A percentile compares a stretch with the other conserved stretches of the same genome.
Conservation (phyloP, 345 rosid genomes). For the Eucalyptus marginata region DNA sequence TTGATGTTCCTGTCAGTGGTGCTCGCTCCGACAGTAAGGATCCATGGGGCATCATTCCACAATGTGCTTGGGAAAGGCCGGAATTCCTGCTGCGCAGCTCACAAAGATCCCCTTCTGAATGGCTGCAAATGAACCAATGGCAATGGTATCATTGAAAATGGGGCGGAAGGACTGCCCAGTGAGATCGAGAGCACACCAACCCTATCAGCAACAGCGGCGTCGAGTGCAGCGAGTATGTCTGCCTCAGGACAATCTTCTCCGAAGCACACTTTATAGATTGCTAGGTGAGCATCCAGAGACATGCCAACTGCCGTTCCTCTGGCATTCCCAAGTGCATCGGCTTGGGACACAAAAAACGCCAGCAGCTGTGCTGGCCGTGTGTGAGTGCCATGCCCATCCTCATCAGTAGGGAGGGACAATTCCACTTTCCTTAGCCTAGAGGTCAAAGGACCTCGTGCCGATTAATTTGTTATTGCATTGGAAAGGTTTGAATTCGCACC, state of each 20-base stretch:
- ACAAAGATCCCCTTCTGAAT: conserved; percentile 48
- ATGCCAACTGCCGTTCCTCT: conserved; percentile 44
- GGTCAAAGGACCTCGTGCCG: conserved; percentile 34
- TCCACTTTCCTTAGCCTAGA: conserved; percentile 1
- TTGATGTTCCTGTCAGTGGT: conserved; percentile 35
- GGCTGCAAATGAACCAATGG: conserved; percentile 52
- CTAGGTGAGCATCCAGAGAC: conserved; percentile 48
- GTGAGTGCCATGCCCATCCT: conserved; percentile 54
- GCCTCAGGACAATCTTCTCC: conserved; percentile 28
- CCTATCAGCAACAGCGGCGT: conserved; percentile 41
- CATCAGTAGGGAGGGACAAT: conserved; percentile 27
- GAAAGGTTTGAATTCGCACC: conserved; percentile 21
- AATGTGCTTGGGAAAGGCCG: conserved; percentile 19
- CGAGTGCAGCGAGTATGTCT: conserved; percentile 35
- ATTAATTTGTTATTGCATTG: conserved; percentile 44
- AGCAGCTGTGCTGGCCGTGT: conserved; percentile 46
- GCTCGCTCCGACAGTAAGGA: conserved; percentile 49
- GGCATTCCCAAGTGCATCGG: conserved; percentile 26
- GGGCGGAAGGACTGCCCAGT: conserved; percentile 15
- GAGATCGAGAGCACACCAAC: conserved; percentile 43
- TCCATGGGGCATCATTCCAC: conserved; percentile 52
- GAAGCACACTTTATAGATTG: conserved; percentile 50
- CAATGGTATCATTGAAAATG: conserved; percentile 34
- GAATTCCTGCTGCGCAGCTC: conserved; percentile 28
- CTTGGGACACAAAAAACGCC: conserved; percentile 23